Evolutionary conservation across 2,329 filamentous ascomycete genomes (phyloP), one percentile per base, ranked within the genome.

Genomic region (Exophiala xenobiotica): DNA sequence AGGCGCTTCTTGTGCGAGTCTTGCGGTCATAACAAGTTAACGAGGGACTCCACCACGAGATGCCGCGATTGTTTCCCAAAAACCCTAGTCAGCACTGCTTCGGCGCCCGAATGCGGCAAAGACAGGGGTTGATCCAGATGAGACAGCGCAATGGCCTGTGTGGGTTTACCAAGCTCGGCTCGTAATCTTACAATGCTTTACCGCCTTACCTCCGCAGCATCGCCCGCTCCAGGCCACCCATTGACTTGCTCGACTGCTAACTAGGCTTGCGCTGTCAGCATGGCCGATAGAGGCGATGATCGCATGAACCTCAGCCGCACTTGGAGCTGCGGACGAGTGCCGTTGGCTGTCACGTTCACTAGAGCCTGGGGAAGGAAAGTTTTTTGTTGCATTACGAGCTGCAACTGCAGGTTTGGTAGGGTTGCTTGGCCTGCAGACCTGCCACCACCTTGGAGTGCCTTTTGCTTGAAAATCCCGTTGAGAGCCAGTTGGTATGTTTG

Each of bases 21-120:
- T 54, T 50, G 55, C 48, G 51, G 57, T 56, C 59, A 59, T n/a
- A n/a, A n/a, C n/a, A n/a, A n/a, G n/a, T n/a, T n/a, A n/a, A n/a
- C n/a, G n/a, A n/a, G n/a, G n/a, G n/a, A 46, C 42, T 55, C 58
- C 58, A 61, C 56, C 29, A 22, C n/a, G 38, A n/a, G 18, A 23
- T 22, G 51, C 40, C 48, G 44, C 46, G 37, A 53, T 23, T 41
- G 55, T 24, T 43, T 41, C 35, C 35, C 51, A 51, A 48, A 37
- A 40, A 14, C 4, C 42, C 42, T 37, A 14, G 46, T 53, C 51
- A 46, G 40, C 44, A 40, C 46, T 48, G 31, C 54, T 61, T 60
- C 58, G 58, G 58, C 49, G 57, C 50, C 58, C 58, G 58, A 61
- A 54, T 51, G 22, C 48, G 51, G 53, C 38, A 49, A 45, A 29